phyloP scores from a whole-genome alignment of 2,329 filamentous ascomycete species.

The Fusarium sp. region DNA sequence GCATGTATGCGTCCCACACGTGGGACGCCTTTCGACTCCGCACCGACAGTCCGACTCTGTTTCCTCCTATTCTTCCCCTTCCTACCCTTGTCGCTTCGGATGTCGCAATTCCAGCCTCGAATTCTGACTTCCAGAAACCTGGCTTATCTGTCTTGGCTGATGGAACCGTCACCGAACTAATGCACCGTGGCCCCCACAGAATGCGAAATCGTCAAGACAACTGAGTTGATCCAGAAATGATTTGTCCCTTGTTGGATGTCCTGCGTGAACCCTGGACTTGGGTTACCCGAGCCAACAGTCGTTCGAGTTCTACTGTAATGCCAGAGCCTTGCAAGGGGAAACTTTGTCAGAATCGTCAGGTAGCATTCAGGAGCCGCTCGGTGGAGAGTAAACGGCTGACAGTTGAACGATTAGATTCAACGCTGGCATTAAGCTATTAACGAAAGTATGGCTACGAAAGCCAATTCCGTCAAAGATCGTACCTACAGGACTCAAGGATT shows the following conservation, averaged over 20 bases:
- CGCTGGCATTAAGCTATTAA: neutral
- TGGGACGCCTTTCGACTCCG: neutral
- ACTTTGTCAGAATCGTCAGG: neutral
- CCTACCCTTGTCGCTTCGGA: constrained; percentile 31
- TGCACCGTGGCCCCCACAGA: constrained; percentile 21
- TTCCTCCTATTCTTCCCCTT: neutral
- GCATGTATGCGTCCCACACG: neutral
- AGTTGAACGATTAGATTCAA: neutral
- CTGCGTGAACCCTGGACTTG: neutral
- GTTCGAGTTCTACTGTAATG: neutral
- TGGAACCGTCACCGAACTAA: constrained; percentile 1
- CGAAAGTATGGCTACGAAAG: too few species aligned
- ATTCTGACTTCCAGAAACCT: constrained; percentile 17
- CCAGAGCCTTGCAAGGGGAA: neutral
- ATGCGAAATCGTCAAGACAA: constrained; percentile 2
- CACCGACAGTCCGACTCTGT: constrained; percentile 19
- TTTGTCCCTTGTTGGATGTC: neutral
- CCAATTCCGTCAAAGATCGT: neutral
- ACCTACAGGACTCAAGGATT: neutral
- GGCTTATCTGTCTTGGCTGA: neutral
- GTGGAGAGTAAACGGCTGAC: neutral
- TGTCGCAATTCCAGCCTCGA: constrained; percentile 40
- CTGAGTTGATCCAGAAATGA: neutral
- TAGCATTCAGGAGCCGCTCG: too few species aligned
- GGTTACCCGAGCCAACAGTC: neutral